These are phyloP conservation scores for Carpinus fangiana DNA, from an alignment of 306 rosid species.

Conservation along the genomic window DNA sequence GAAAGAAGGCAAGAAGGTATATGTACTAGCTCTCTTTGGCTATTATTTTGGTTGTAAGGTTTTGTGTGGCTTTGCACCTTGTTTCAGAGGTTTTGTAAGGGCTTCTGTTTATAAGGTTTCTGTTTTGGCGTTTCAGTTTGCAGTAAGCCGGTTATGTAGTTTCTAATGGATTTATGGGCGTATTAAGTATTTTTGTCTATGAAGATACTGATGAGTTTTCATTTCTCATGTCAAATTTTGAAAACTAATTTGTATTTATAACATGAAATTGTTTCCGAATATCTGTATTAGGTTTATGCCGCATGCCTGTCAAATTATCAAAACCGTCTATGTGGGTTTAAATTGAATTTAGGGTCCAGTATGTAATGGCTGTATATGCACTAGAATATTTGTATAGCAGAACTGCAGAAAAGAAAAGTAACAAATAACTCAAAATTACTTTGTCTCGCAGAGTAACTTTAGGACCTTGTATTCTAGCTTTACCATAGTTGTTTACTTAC, in stretches of 20 bases:
- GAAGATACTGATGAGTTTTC: not conserved
- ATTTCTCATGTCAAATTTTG: not conserved
- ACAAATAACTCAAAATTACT: not conserved
- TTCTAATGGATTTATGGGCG: not conserved
- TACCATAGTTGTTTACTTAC: no score
- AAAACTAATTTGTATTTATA: not conserved
- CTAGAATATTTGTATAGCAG: not conserved
- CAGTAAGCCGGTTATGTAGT: not conserved
- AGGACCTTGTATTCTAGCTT: not conserved
- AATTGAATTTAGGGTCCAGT: not conserved
- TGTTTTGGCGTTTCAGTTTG: not conserved
- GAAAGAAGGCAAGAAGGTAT: conserved; percentile 94
- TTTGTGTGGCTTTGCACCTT: conserved; percentile 23
- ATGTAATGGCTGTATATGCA: not conserved
- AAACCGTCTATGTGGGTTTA: not conserved
- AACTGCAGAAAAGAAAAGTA: not conserved
- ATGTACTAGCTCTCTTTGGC: conserved; percentile 7
- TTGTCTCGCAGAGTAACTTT: not conserved
- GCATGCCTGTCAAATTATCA: not conserved
- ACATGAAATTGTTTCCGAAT: not conserved
- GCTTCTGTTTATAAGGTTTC: conserved; percentile 1
- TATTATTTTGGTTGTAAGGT: not conserved
- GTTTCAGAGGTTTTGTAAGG: conserved; percentile 3
- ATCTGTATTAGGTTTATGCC: not conserved
- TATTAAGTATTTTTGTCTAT: not conserved